Evolutionary conservation across 2,329 filamentous ascomycete species (phyloP).

Genomic region (Paraphoma chrysanthemicola): DNA sequence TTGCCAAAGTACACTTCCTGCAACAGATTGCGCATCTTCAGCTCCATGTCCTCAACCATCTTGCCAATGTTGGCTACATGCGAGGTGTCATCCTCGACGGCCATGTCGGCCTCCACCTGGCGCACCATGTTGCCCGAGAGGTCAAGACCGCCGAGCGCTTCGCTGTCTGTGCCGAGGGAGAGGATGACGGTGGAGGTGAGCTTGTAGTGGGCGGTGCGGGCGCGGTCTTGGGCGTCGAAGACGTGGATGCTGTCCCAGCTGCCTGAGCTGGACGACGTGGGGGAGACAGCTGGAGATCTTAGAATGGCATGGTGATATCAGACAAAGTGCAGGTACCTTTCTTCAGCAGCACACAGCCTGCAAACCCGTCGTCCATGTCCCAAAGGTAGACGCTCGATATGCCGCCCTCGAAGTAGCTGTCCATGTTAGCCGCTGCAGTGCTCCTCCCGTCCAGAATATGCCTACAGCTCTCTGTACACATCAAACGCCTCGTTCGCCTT

Average conservation of each 20-base stretch:
- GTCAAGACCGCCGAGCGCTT: conserved; percentile 82
- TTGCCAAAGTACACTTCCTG: conserved; percentile 99
- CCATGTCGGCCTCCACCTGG: conserved; percentile 90
- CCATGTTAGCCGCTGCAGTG: conserved; percentile 24
- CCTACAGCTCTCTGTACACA: conserved; percentile 85
- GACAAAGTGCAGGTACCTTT: conserved; percentile 70
- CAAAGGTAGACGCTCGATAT: conserved; percentile 97
- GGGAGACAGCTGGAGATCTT: conserved; percentile 66
- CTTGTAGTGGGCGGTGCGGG: conserved; percentile 93
- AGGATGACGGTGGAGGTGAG: conserved; percentile 96
- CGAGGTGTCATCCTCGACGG: conserved; percentile 86
- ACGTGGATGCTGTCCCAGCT: conserved; percentile 99
- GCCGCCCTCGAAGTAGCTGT: conserved; percentile 88
- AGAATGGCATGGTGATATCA: conserved; percentile 5
- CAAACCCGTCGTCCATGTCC: conserved; percentile 98
- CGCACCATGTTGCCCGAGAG: conserved; percentile 97
- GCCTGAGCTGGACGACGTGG: conserved; percentile 71
- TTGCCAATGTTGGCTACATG: conserved; percentile 93
- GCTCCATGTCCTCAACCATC: conserved; percentile 98
- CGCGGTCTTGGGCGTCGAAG: conserved; percentile 93
- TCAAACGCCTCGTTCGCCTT: conserved; percentile 96
- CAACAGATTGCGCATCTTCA: conserved; percentile 97
- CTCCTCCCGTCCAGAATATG: conserved; percentile 14
- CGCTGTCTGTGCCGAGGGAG: conserved; percentile 74
- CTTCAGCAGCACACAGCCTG: conserved; percentile 93